Conservation (phyloP, 441 rosid genomes). For the Arabidopsis hybrid region DNA sequence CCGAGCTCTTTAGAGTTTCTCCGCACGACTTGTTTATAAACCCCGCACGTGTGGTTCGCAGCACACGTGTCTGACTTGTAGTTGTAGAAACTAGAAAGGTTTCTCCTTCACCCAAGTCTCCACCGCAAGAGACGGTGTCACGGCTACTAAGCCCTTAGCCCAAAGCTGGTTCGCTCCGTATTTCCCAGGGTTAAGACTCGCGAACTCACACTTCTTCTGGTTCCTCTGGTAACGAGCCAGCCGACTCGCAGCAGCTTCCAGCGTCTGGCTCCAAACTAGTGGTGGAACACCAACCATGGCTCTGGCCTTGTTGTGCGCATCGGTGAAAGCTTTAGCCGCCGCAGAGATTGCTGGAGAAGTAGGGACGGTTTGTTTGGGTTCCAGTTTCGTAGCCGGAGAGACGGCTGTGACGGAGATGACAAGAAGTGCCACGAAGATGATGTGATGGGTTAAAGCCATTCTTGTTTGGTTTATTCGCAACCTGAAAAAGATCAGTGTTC, state of each 20-base stretch:
- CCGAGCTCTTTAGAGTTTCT: conserved; percentile 68
- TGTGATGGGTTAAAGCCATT: conserved; percentile 22
- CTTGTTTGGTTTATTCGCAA: conserved; percentile 17
- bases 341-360: conserved; percentile 30
- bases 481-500: conserved; percentile 14
- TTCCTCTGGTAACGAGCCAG: conserved; percentile 69
- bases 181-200: conserved; percentile 55
- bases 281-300: conserved; percentile 66
- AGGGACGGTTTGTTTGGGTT: conserved; percentile 25
- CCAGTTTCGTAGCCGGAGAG: neutral
- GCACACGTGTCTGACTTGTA: conserved; percentile 61
- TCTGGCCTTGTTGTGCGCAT: conserved; percentile 79
- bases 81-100: conserved; percentile 60
- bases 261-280: conserved; percentile 65
- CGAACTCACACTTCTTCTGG: conserved; percentile 72
- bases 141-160: conserved; percentile 56
- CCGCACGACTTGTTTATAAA: conserved; percentile 87
- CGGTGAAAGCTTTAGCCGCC: conserved; percentile 58
- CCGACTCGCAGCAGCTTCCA: conserved; percentile 58
- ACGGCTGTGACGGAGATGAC: conserved; percentile 35
- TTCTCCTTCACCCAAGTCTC: conserved; percentile 76
- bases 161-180: conserved; percentile 81
- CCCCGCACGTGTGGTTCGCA: conserved; percentile 64
- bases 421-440: conserved; percentile 43
- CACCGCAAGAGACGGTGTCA: conserved; percentile 68